A percentile compares a stretch with the other conserved stretches of the same genome.
Evolutionary conservation across 352 stramenopile species (phyloP).

Genomic region (Aphanomyces invadans): DNA sequence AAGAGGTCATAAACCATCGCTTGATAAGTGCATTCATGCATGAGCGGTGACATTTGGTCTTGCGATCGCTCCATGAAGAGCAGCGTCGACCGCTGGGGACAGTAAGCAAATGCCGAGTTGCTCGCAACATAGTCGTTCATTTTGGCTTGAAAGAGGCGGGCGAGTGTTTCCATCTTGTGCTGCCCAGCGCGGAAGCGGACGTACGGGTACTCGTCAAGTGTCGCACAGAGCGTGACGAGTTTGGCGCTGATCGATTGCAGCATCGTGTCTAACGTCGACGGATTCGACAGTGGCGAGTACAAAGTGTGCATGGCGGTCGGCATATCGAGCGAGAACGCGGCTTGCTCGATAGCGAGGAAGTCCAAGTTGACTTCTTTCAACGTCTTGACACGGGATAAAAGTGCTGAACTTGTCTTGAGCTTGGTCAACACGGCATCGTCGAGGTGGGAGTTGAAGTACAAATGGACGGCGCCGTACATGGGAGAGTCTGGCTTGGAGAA

Average conservation of each 20-base stretch:
- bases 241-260: slow-evolving; percentile 76
- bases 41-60: slow-evolving; percentile 91
- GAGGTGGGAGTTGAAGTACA: slow-evolving; percentile 91
- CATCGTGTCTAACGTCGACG: slow-evolving; percentile 35
- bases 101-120: slow-evolving; percentile 89
- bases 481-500: slow-evolving; percentile 67
- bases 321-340: slow-evolving; percentile 93
- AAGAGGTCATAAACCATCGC: slow-evolving; percentile 96
- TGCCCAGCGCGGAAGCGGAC: slow-evolving; percentile 86
- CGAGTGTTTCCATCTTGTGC: slow-evolving; percentile 79
- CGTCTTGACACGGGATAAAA: slow-evolving; percentile 76
- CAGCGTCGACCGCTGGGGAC: slow-evolving; percentile 83
- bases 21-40: slow-evolving; percentile 98
- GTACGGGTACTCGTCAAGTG: slow-evolving; percentile 96
- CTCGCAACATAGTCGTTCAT: slow-evolving; percentile 93
- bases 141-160: slow-evolving; percentile 88
- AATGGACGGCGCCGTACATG: slow-evolving; percentile 90
- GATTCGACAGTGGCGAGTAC: slow-evolving; percentile 56
- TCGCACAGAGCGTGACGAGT: slow-evolving; percentile 94
- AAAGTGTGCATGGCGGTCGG: slow-evolving; percentile 59
- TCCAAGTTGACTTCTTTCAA: slow-evolving; percentile 95
- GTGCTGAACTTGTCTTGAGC: slow-evolving; percentile 76
- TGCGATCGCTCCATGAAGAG: slow-evolving; percentile 92
- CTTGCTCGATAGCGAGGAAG: slow-evolving; percentile 92
- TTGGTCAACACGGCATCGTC: slow-evolving; percentile 65